Conservation (phyloP, 179 eudicot species). For the Silene coronaria region DNA sequence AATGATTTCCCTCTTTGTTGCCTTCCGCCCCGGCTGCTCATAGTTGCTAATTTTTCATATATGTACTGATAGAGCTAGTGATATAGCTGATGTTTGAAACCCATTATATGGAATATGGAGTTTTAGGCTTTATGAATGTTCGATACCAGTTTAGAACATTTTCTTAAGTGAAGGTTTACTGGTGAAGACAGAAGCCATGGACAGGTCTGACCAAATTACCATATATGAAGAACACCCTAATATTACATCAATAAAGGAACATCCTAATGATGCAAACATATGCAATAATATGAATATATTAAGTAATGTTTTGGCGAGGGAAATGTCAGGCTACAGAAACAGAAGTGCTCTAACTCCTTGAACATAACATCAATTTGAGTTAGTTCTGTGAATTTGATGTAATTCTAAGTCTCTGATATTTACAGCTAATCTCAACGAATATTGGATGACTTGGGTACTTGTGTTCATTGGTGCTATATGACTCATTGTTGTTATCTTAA, state of each 20-base stretch:
- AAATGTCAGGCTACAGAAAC: background rate
- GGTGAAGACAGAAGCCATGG: slow-evolving; percentile 3
- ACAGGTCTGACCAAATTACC: background rate
- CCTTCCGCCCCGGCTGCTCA: too few relatives aligned
- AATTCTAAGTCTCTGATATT: background rate
- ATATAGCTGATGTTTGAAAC: too few relatives aligned
- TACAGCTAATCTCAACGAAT: background rate
- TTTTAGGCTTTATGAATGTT: too few relatives aligned
- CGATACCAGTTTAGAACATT: too few relatives aligned
- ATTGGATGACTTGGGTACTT: background rate
- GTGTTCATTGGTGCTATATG: background rate
- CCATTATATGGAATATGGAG: too few relatives aligned
- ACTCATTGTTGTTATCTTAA: background rate
- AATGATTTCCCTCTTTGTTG: background rate
- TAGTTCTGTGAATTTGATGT: background rate
- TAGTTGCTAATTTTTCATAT: too few relatives aligned
- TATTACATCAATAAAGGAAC: too few relatives aligned
- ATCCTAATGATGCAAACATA: background rate
- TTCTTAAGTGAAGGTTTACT: background rate
- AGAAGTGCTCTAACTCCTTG: background rate
- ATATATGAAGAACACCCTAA: background rate
- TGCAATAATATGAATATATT: background rate
- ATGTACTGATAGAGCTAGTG: too few relatives aligned
- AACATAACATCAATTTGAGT: background rate
- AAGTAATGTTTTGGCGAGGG: background rate